A percentile compares a stretch with the other conserved stretches of the same genome.
Evolutionary conservation across 2,329 filamentous ascomycete genomes (phyloP).

Genomic region (Emericellopsis cladophorae): DNA sequence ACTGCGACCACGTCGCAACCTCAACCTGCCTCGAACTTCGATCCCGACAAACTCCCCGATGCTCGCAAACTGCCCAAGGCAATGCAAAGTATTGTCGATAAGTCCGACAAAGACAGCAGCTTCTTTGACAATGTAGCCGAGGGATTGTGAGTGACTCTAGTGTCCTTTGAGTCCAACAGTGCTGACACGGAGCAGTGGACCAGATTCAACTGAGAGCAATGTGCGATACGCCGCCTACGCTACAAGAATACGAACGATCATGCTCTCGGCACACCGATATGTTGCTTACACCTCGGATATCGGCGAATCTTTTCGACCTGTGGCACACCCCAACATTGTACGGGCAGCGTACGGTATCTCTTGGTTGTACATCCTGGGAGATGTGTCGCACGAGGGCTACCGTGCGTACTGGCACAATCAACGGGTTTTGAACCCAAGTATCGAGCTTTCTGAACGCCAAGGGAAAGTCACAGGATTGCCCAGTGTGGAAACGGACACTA

Average conservation of each 20-base stretch:
- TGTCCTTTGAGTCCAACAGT: not conserved
- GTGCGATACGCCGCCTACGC: slow-evolving; percentile 91
- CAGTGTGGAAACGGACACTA: slow-evolving; percentile 9
- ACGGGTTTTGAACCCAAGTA: slow-evolving; percentile 54
- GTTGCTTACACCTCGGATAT: slow-evolving; percentile 96
- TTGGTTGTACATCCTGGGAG: slow-evolving; percentile 84
- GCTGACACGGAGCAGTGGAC: slow-evolving; percentile 14
- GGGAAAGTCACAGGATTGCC: slow-evolving; percentile 34
- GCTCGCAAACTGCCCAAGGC: slow-evolving; percentile 37
- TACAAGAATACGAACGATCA: slow-evolving; percentile 70
- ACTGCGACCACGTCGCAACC: slow-evolving; percentile 12
- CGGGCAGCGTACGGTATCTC: slow-evolving; percentile 78
- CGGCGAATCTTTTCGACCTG: slow-evolving; percentile 86
- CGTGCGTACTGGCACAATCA: slow-evolving; percentile 88
- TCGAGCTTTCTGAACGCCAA: slow-evolving; percentile 37
- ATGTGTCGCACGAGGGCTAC: slow-evolving; percentile 88
- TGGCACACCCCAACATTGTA: slow-evolving; percentile 77
- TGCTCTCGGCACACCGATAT: slow-evolving; percentile 85
- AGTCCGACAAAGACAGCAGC: slow-evolving; percentile 51
- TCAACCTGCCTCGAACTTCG: slow-evolving; percentile 17
- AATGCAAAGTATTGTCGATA: slow-evolving; percentile 46
- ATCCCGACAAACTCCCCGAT: slow-evolving; percentile 32
- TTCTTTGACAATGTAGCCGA: slow-evolving; percentile 69
- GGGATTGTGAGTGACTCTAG: slow-evolving; percentile 50
- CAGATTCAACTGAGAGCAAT: slow-evolving; percentile 72